Evolutionary conservation across 2,329 filamentous ascomycete species (phyloP).

Genomic region (Claviceps humidiphila): DNA sequence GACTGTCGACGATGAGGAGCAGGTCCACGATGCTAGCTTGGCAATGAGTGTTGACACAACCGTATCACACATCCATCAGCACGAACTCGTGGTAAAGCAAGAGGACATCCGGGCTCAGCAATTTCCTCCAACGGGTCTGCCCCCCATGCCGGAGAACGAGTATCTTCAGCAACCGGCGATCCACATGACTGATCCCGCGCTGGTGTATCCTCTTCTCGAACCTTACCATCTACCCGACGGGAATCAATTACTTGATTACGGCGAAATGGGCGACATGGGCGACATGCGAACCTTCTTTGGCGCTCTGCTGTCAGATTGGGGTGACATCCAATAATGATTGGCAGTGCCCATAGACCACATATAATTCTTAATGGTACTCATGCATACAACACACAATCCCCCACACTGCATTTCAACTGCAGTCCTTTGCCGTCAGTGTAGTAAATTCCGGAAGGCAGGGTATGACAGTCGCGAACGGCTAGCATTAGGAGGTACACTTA

Average conservation of each 20-base stretch:
- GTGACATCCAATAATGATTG: not conserved
- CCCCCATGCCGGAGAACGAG: not conserved
- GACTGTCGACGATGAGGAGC: not conserved
- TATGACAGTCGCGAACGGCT: no score
- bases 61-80: not conserved
- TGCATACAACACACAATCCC: not conserved
- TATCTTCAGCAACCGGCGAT: not conserved
- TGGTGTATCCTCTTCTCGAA: not conserved
- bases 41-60: not conserved
- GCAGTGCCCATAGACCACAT: not conserved
- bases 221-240: not conserved
- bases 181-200: not conserved
- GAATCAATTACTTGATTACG: constrained; percentile 1
- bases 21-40: not conserved
- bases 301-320: constrained; percentile 1
- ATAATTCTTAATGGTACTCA: not conserved
- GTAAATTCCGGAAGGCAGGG: no score
- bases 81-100: not conserved
- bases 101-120: not conserved
- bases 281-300: constrained; percentile 3
- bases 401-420: not conserved
- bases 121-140: not conserved
- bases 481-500: no score
- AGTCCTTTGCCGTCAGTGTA: not conserved
- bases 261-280: not conserved